Percentiles rank a stretch among this genome's conserved stretches.
Evolutionary conservation across 768 basidiomycete genomes (phyloP).

Genomic region (Boletellus sp.): DNA sequence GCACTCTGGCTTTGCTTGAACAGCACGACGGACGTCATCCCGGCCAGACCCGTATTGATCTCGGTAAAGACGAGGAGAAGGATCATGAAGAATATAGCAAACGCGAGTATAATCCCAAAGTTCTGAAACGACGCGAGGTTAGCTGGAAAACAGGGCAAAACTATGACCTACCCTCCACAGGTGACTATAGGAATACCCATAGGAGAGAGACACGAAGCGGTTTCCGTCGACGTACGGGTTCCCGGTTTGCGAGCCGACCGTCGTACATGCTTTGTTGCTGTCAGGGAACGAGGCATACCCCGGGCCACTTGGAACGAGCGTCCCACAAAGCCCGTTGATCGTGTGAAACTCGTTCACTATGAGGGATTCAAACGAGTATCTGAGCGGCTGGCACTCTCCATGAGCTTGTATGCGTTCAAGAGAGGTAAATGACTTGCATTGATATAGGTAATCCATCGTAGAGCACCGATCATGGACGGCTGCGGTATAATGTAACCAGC

Average conservation of each 20-base stretch:
- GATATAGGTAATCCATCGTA: conserved; percentile 64
- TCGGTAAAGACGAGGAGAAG: conserved; percentile 60
- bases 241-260: conserved; percentile 62
- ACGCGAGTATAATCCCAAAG: conserved; percentile 66
- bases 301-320: conserved; percentile 58
- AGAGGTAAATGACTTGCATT: conserved; percentile 48
- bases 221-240: conserved; percentile 59
- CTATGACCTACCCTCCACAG: conserved; percentile 42
- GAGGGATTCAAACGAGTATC: conserved; percentile 62
- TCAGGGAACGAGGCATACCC: conserved; percentile 55
- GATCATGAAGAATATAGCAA: conserved; percentile 54
- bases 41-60: conserved; percentile 37
- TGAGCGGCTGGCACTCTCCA: conserved; percentile 42
- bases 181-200: conserved; percentile 41
- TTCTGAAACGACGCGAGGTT: conserved; percentile 38
- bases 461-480: conserved; percentile 61
- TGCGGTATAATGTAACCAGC: conserved; percentile 58
- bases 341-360: conserved; percentile 82
- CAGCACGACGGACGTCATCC: conserved; percentile 45
- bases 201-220: conserved; percentile 46
- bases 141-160: background rate
- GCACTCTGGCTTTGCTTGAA: conserved; percentile 59
- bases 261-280: conserved; percentile 73
- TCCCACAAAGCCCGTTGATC: conserved; percentile 55
- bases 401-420: background rate